phyloP scores from a whole-genome alignment of 495 filamentous ascomycete genomes.

The Geopyxis carbonaria region DNA sequence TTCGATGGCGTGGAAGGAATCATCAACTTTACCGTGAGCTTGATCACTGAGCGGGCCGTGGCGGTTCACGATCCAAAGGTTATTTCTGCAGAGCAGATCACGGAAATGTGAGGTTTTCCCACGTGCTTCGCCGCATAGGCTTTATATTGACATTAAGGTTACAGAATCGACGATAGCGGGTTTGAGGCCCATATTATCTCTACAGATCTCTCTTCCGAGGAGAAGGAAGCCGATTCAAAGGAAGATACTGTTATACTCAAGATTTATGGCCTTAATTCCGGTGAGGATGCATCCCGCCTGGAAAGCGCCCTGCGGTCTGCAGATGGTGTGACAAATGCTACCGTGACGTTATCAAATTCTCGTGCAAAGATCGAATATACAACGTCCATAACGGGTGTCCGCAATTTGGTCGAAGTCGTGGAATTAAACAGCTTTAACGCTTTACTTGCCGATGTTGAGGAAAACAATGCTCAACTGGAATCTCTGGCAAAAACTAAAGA shows the following conservation, averaged over 20 bases:
- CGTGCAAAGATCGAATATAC: constrained; percentile 54
- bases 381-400: constrained; percentile 54
- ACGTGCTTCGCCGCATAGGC: too few relatives aligned
- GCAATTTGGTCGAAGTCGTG: constrained; percentile 63
- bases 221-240: constrained; percentile 29
- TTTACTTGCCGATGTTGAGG: constrained; percentile 72
- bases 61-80: constrained; percentile 60
- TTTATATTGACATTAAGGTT: background rate
- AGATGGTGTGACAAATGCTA: constrained; percentile 54
- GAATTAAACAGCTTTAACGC: constrained; percentile 74
- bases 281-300: constrained; percentile 36
- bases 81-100: constrained; percentile 52
- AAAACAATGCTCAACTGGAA: constrained; percentile 92
- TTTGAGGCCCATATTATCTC: constrained; percentile 78
- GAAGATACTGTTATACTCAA: constrained; percentile 49
- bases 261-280: constrained; percentile 62
- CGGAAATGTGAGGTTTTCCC: constrained; percentile 38
- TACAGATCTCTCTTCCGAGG: constrained; percentile 32
- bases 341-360: constrained; percentile 50
- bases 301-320: constrained; percentile 48
- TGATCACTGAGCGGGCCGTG: constrained; percentile 82
- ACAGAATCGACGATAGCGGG: constrained; percentile 68
- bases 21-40: constrained; percentile 76
- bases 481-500: constrained; percentile 92
- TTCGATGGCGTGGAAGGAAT: constrained; percentile 64